Base-by-base conservation (phyloP, 176 grass and related monocot species). In the Cenchrus americanus region DNA sequence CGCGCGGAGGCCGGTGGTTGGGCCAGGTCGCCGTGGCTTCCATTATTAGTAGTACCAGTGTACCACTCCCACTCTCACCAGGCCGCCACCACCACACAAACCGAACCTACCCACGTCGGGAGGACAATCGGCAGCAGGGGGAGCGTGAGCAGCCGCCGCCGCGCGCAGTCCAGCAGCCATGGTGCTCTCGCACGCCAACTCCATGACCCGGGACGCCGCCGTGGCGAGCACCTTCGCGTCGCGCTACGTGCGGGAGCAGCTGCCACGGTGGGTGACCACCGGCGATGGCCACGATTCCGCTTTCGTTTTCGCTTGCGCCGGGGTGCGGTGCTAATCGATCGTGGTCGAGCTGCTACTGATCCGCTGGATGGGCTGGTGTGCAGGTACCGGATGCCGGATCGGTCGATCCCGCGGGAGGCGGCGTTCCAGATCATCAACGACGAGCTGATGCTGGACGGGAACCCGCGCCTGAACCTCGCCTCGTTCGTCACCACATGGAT, bases 401-500 rank as follows among this genome's bases (percentile, higher is more conserved):
- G 61, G 7, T 93, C 89, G 32, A 89, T 91, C 24, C 89, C 91
- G 3, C 87, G 80, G 89, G 94, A 97, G 13, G 94, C 91, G 69
- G 91, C 91, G 51, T 86, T 92, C 69, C 94, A 97, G 71, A 93
- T 97, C 73, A 97, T 97, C 82, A 90, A 3, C 75, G 91, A 97
- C 76, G 94, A 97, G 89, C 84, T 97, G 60, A 92, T 97, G 89
- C 89, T 94, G 52, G 91, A 97, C 14, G 89, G 91, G 3, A 97
- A 92, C 82, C 94, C 94, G 47, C 70, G 87, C 32, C 62, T 90
- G 37, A 97, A 97, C 81, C 76, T 94, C 1, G 91, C 91, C 0
- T 94, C 91, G 18, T 94, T 97, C 82, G 91, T 97, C 53, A 97
- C 94, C 80, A 97, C 94, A 0, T 93, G 91, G 89, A 97, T 93